Evolutionary conservation across 2,329 filamentous ascomycete species (phyloP), one percentile per base, ranked within the genome.

Genomic region (Penicillium rolfsii): DNA sequence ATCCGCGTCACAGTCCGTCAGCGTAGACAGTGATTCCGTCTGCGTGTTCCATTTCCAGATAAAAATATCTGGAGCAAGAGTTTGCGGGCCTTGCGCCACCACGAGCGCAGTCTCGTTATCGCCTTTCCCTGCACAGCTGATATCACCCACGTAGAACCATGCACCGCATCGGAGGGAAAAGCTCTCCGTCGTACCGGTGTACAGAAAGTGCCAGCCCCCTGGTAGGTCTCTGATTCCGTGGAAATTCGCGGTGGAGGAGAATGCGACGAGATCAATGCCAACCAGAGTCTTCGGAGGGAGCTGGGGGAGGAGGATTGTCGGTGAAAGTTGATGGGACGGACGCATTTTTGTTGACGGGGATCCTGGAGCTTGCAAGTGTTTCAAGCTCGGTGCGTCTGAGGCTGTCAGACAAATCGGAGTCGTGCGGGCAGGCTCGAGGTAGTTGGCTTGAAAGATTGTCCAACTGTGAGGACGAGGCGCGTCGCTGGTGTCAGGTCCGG

Each of bases 191-290:
- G 83, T 82, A 26, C 85, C 83, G 0, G 82, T 84, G 70, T 88
- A 89, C 19, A 87, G 73, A 65, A 89, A 88, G 70, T 89, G 87
- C 70, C 83, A 80, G 46, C 86, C 86, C 2, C 76, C 68, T 0
- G 86, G 84, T 4, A 89, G 68, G 64, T 85, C 81, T 63, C 83
- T 85, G 67, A 89, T 82, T 30, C 87, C 87, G 59, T 82, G 80
- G 73, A 89, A 89, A 55, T 83, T 82, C 11, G 84, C 78, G 11
- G 85, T 85, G 4, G 85, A 84, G 16, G 85, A 87, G 74, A 89
- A 89, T 49, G 86, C 85, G 53, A 88, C 80, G 22, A 83, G 77
- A 65, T 83, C 79, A 59, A 83, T 77, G 43, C 81, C 86, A 65
- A 83, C 82, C 35, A 83, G 71, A 14, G 80, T 80, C 64, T 78